Percentiles rank a stretch among this genome's conserved stretches.
Conservation (phyloP, 1,139 yeast genomes). For the Suhomyces guaymorum region DNA sequence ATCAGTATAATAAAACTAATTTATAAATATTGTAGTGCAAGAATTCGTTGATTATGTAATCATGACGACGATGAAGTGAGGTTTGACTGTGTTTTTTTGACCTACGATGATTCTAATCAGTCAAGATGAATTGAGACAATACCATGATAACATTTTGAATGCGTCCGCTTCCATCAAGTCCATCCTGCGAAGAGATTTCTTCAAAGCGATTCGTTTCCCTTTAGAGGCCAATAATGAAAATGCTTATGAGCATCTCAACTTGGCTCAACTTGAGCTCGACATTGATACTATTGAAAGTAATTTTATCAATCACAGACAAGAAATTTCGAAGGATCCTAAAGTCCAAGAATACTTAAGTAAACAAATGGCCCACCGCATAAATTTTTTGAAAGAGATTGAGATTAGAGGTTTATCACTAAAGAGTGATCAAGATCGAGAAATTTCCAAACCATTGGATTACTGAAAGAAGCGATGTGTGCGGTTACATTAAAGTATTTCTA, state of each 20-base stretch:
- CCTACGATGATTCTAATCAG: too few species aligned
- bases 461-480: too few species aligned
- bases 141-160: too few species aligned
- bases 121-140: background rate
- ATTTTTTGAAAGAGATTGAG: slow-evolving; percentile 27
- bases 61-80: too few species aligned
- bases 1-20: too few species aligned
- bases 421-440: background rate
- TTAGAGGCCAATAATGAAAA: background rate
- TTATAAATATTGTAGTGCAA: too few species aligned
- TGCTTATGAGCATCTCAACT: slow-evolving; percentile 1
- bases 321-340: slow-evolving; percentile 15
- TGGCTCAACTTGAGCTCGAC: slow-evolving; percentile 20
- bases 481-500: too few species aligned
- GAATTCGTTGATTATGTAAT: too few species aligned
- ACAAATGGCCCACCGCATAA: slow-evolving; percentile 22
- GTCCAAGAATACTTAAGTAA: slow-evolving; percentile 20
- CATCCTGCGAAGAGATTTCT: background rate
- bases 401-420: slow-evolving; percentile 21
- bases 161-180: too few species aligned
- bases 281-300: slow-evolving; percentile 18
- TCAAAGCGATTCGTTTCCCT: background rate
- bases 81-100: too few species aligned
- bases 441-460: background rate
- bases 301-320: slow-evolving; percentile 12